A percentile compares a stretch with the other conserved stretches of the same genome.
Conservation (phyloP, 805 yeast species). For the Wickerhamiella sergipiensis region DNA sequence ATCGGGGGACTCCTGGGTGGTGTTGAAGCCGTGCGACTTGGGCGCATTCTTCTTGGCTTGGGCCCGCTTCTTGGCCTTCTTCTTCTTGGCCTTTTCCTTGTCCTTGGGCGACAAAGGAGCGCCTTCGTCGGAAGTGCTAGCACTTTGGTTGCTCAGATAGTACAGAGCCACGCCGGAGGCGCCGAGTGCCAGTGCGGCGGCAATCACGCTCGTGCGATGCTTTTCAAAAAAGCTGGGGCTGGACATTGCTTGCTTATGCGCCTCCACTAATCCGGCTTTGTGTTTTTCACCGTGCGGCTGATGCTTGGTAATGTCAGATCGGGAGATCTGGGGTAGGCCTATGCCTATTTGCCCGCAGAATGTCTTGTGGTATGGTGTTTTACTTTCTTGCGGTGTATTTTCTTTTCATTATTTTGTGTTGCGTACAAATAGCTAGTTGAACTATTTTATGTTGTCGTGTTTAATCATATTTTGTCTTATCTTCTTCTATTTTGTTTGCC, state of each 20-base stretch:
- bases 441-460: too few relatives aligned
- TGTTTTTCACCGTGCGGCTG: neutral
- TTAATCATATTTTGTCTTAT: too few relatives aligned
- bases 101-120: conserved; percentile 10
- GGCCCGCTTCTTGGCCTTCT: conserved; percentile 31
- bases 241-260: neutral
- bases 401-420: too few relatives aligned
- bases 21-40: conserved; percentile 18
- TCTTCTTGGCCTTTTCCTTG: conserved; percentile 24
- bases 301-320: neutral
- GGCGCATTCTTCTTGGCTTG: conserved; percentile 16
- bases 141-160: conserved; percentile 21
- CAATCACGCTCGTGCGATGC: conserved; percentile 49
- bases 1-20: conserved; percentile 13
- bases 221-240: conserved; percentile 28
- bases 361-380: too few relatives aligned
- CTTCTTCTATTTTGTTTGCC: too few relatives aligned
- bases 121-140: conserved; percentile 18
- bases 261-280: neutral
- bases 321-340: neutral
- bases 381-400: too few relatives aligned
- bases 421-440: too few relatives aligned
- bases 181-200: conserved; percentile 49
- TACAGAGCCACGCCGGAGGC: conserved; percentile 51
- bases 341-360: too few relatives aligned